Evolutionary conservation across 805 yeast species (phyloP), one percentile per base, ranked within the genome.

Genomic region (Lachancea nothofagi): DNA sequence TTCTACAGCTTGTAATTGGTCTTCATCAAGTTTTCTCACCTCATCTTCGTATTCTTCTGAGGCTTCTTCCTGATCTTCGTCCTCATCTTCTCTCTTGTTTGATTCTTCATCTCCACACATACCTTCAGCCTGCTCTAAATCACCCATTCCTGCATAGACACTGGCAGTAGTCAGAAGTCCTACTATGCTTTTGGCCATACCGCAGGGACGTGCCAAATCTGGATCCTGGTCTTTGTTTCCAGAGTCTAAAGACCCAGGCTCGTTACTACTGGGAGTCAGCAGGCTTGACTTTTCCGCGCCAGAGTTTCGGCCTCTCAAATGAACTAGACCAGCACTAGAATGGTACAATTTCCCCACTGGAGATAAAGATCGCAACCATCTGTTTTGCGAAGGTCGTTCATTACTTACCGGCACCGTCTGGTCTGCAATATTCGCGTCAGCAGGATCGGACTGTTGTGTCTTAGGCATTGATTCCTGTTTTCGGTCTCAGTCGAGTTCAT

Each of bases 131-230:
- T 49, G 51, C 18, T 55, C 55, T 7, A 46, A 46, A 36, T 55
- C 54, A 33, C 56, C 49, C 56, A 56, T 46, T 33, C 65, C 54
- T 34, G 75, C 69, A 50, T 71, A 74, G 42, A 74, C 68, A 45
- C 78, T 72, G 0, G 82, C 78, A 0, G 81, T 71, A 0, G 83
- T 75, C 40, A 78, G 61, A 37, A 75, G 52, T 0, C 76, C 72
- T 2, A 74, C 78, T 47, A 78, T 69, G 30, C 78, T 72, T 48
- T 67, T 69, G 13, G 77, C 72, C 57, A 72, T 69, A 30, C 66
- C 69, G 10, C 66, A 64, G 1, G 69, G 64, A 20, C 52, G 54
- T 2, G 66, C 69, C 13, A 62, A 55, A 38, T 63, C 65, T 9
- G 43, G 54, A 1, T 49, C 64, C 20, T 37, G 45, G 28, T 51